Conservation (phyloP, 176 grass and related monocot species). For the Oryza glaberrima region DNA sequence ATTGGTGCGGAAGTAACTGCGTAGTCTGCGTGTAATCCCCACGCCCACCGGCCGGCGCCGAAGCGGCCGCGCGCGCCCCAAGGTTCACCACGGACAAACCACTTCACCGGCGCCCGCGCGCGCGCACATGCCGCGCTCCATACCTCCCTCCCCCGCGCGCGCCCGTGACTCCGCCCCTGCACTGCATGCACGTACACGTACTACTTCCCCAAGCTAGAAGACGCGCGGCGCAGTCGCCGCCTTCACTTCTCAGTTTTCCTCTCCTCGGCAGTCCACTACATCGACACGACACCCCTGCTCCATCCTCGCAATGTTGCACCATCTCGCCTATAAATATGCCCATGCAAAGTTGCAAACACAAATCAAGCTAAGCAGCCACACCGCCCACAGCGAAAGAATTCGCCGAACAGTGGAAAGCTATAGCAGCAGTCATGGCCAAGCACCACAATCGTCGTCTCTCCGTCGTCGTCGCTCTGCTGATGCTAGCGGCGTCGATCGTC, state of each 20-base stretch:
- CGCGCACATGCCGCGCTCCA: conserved; percentile 16
- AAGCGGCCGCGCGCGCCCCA: too few species aligned
- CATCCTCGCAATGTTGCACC: not conserved
- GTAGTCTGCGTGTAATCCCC: too few species aligned
- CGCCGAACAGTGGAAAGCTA: not conserved
- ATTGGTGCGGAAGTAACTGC: not conserved
- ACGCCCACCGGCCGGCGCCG: not conserved
- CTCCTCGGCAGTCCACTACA: not conserved
- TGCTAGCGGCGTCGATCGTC: not conserved
- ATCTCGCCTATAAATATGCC: not conserved
- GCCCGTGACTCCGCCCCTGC: not conserved
- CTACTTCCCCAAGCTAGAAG: too few species aligned
- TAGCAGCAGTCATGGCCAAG: not conserved
- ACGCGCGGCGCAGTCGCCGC: not conserved
- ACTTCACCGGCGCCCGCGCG: too few species aligned
- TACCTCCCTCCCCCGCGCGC: not conserved
- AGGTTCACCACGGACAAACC: too few species aligned
- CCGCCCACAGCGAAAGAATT: not conserved
- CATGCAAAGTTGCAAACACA: too few species aligned
- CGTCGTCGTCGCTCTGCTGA: not conserved
- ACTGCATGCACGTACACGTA: too few species aligned
- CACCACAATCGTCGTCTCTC: not conserved
- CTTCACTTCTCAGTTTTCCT: not conserved
- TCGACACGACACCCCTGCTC: conserved; percentile 14
- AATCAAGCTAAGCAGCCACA: not conserved